Conservation (phyloP, 768 basidiomycete genomes). For the Mycena polygramma region DNA sequence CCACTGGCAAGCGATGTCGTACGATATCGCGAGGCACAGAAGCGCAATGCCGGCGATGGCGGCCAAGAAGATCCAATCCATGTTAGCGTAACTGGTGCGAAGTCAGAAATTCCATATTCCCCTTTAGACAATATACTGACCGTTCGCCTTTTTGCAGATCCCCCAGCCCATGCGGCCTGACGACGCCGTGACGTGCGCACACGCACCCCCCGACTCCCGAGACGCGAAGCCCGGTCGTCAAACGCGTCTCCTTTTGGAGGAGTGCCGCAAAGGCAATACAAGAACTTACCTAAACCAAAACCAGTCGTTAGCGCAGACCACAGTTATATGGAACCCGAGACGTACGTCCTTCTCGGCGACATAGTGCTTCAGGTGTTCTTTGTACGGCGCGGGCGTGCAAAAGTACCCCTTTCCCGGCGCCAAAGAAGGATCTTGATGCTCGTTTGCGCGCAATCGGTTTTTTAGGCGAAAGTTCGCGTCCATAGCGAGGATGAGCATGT, state of each 20-base stretch:
- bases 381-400: not conserved
- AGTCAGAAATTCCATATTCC: not conserved
- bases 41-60: no score
- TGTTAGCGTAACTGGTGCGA: no score
- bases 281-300: slow-evolving; percentile 27
- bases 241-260: no score
- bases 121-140: not conserved
- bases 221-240: no score
- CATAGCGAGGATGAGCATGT: not conserved
- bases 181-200: no score
- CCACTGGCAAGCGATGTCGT: no score
- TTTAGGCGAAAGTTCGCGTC: no score
- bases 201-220: no score
- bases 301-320: not conserved
- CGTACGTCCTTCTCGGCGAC: not conserved
- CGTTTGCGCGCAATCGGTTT: not conserved
- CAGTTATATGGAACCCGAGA: not conserved
- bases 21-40: no score
- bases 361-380: not conserved
- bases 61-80: no score
- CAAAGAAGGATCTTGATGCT: not conserved
- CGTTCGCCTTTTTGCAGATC: slow-evolving; percentile 24
- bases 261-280: no score
- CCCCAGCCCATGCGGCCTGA: no score
- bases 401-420: not conserved